Base-by-base conservation (phyloP, 192 early-diverging fungal genomes). In the Coemansia sp. region DNA sequence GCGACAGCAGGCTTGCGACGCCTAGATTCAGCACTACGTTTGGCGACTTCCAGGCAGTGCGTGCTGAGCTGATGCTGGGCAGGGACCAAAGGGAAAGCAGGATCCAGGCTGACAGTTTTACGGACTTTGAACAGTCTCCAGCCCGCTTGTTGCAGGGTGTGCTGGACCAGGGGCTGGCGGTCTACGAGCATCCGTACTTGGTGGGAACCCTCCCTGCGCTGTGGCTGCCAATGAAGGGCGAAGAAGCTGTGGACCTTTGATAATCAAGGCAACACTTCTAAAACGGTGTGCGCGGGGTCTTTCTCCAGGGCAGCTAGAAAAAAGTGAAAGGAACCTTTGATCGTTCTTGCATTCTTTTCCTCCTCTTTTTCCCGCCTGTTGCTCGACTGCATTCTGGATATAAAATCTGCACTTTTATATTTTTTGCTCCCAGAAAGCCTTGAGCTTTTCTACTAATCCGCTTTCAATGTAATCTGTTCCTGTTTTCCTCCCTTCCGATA, bases 81-180 rank as follows among this genome's bases (percentile, higher is more conserved):
- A 53, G 71, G 5, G 89, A 91, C 55, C 87, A 91, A 36, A 83
- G 91, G 14, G 86, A 90, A 53, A 88, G 85, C 44, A 80, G 81
- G 34, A 88, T 88, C 0, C 83, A 85, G 33, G 81, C 90, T 2
- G 86, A 88, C 48, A 67, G 85, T 33, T 89, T 85, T 52, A 93
- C 92, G 9, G 89, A 93, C 66, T 93, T 88, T 66, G 72, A 64
- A 34, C 87, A 93, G 69, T 91, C 92, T 11, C 89, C 92, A 8
- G 89, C 90, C 81, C 87, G 87, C 0, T 63, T 93, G 26, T 82
- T 87, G 16, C 69, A 87, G 21, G 92, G 92, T 24, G 85, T 93
- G 8, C 66, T 93, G 26, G 90, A 93, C 63, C 85, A 89, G 43
- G 89, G 89, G 2, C 80, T 92, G 86, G 78, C 85, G 24, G 77